A percentile compares a stretch with the other conserved stretches of the same genome.
These are phyloP conservation scores for Phoma sp. DNA, from an alignment of 2,329 filamentous ascomycete genomes.

Conservation along the genomic window DNA sequence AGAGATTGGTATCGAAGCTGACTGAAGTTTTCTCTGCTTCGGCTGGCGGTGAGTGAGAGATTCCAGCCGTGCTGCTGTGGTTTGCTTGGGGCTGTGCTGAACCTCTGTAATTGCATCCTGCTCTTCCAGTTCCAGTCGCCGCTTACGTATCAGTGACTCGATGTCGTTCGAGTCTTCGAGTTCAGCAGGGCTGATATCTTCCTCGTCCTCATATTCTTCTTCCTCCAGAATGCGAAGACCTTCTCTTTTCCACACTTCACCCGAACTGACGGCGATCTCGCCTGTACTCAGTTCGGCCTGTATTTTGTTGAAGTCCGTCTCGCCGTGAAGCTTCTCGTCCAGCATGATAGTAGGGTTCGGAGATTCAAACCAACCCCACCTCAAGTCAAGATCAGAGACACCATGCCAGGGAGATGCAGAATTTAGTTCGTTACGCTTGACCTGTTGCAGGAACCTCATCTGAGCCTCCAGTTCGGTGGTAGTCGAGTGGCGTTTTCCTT, in stretches of 20 bases:
- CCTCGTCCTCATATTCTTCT: slow-evolving; percentile 47
- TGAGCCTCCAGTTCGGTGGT: slow-evolving; percentile 40
- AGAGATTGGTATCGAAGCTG: too few species aligned
- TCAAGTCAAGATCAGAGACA: slow-evolving; percentile 47
- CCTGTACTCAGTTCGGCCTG: slow-evolving; percentile 42
- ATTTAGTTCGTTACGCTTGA: slow-evolving; percentile 42
- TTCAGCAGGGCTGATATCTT: slow-evolving; percentile 33
- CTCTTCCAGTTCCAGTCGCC: slow-evolving; percentile 32
- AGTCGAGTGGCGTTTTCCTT: slow-evolving; percentile 2
- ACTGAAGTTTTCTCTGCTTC: too few species aligned
- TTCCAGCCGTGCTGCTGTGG: not conserved
- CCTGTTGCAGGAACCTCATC: slow-evolving; percentile 40
- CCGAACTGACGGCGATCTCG: slow-evolving; percentile 48
- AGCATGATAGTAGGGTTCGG: slow-evolving; percentile 47
- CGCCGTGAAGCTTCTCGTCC: slow-evolving; percentile 50
- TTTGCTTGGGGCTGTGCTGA: not conserved
- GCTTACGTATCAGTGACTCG: slow-evolving; percentile 49
- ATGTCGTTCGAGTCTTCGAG: slow-evolving; percentile 39
- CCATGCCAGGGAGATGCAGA: slow-evolving; percentile 49
- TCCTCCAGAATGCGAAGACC: slow-evolving; percentile 54
- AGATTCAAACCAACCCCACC: slow-evolving; percentile 56
- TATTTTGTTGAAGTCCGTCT: slow-evolving; percentile 46
- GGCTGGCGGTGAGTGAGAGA: not conserved
- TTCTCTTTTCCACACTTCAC: slow-evolving; percentile 56
- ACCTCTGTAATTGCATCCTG: slow-evolving; percentile 14